phyloP scores from a whole-genome alignment of 2,329 filamentous ascomycete species.

The Colletotrichum viniferum region DNA sequence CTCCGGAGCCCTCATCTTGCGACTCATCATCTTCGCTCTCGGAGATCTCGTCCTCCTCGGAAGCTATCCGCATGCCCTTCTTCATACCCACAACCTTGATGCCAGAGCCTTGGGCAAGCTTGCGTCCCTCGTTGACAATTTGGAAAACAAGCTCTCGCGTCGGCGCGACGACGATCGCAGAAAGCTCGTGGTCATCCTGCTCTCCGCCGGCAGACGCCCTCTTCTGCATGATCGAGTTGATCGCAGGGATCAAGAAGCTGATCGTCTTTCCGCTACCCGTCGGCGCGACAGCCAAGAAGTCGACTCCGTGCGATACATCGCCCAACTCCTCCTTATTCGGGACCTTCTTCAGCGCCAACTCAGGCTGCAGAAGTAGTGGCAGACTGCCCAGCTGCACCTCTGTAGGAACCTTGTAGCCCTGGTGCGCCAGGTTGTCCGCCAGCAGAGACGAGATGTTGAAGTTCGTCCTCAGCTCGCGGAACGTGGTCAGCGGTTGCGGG shows the following conservation, averaged over 20 bases:
- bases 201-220: slow-evolving; percentile 46
- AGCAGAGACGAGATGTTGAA: slow-evolving; percentile 79
- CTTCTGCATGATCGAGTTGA: slow-evolving; percentile 73
- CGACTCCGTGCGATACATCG: slow-evolving; percentile 48
- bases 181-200: slow-evolving; percentile 53
- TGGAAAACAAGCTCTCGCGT: slow-evolving; percentile 81
- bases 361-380: slow-evolving; percentile 73
- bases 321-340: slow-evolving; percentile 37
- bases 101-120: slow-evolving; percentile 76
- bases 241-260: slow-evolving; percentile 86
- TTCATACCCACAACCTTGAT: slow-evolving; percentile 82
- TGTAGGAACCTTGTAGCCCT: slow-evolving; percentile 87
- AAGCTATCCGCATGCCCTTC: slow-evolving; percentile 72
- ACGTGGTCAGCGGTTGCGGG: slow-evolving; percentile 80
- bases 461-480: slow-evolving; percentile 70
- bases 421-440: slow-evolving; percentile 78
- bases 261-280: slow-evolving; percentile 97
- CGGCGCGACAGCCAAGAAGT: slow-evolving; percentile 88
- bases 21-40: slow-evolving; percentile 24
- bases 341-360: slow-evolving; percentile 49
- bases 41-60: slow-evolving; percentile 34
- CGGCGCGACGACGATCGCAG: slow-evolving; percentile 75
- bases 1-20: slow-evolving; percentile 38
- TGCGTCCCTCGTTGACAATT: slow-evolving; percentile 85
- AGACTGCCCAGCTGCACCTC: slow-evolving; percentile 91